Base-by-base conservation (phyloP, 2,329 filamentous ascomycete species). In the Hypoxylon sp. region DNA sequence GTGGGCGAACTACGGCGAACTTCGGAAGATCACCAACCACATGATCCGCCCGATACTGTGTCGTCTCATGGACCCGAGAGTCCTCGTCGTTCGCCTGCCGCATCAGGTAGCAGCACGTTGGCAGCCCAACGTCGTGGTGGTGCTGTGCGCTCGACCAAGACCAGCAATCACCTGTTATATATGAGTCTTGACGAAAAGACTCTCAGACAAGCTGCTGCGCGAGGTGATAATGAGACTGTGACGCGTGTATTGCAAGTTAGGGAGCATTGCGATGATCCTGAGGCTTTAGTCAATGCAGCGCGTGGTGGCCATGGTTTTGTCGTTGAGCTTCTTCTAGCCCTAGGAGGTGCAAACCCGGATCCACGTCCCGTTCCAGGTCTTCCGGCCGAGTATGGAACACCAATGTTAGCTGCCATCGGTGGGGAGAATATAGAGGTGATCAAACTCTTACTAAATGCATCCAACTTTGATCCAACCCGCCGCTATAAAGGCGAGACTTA, bases 401-500 rank as follows among this genome's bases (percentile, higher is more conserved):
- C 96, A 1, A 97, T 99, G 84, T 87, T 98, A 38, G 94, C 94
- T 64, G 94, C 96, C 1, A 98, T 99, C 71, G 95, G 96, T 14
- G 91, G 95, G 72, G 89, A 90, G 69, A 96, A 97, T 74, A 86
- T 96, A 53, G 92, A 93, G 72, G 93, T 98, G 63, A 89, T 99
- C 48, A 88, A 91, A 63, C 82, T 97, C 10, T 85, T 98, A 6
- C 83, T 97, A 5, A 89, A 90, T 65, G 93, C 96, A 74, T 87
- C 87, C 51, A 82, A 82, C 14, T 98, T 98, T 77, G 91, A 99
- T 74, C 94, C 96, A 0, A 93, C 93, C 0, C 89, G 91, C 63
- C 86, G 90, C 25, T 90, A 90, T 72, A 90, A 90, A 72, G 93
- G 93, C 21, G 89, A 92, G 73, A 91, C 92, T 0, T 99, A 98